A percentile compares a stretch with the other conserved stretches of the same genome.
These are phyloP conservation scores for Aureobasidium sp. DNA, from an alignment of 2,329 filamentous ascomycete genomes.

Conservation along the genomic window DNA sequence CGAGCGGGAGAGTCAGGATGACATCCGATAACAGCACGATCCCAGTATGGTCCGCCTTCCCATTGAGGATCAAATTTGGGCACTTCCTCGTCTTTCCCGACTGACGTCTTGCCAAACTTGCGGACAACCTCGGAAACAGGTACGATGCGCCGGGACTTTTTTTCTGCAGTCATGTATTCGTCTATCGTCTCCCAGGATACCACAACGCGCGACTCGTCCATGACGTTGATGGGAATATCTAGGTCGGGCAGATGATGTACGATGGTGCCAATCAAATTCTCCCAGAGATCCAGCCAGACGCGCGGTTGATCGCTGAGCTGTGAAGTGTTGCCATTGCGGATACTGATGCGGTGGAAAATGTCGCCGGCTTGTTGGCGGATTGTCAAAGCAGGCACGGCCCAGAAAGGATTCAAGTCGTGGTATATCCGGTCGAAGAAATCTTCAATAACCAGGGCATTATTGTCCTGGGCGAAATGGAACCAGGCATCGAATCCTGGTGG, in stretches of 20 bases:
- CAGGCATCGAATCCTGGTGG: constrained; percentile 43
- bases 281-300: constrained; percentile 35
- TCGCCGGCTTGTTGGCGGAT: constrained; percentile 34
- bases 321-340: constrained; percentile 31
- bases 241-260: constrained; percentile 35
- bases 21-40: constrained; percentile 34
- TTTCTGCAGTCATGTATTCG: constrained; percentile 29
- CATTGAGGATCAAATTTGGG: constrained; percentile 26
- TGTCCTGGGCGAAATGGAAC: constrained; percentile 36
- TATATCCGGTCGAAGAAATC: constrained; percentile 45
- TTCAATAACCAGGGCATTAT: constrained; percentile 38
- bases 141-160: constrained; percentile 22
- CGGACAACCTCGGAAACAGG: constrained; percentile 24
- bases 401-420: constrained; percentile 41
- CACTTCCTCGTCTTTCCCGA: constrained; percentile 22
- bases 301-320: constrained; percentile 12
- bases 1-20: constrained; percentile 30
- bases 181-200: constrained; percentile 40
- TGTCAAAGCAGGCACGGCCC: constrained; percentile 35
- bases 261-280: constrained; percentile 31
- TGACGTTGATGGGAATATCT: constrained; percentile 39
- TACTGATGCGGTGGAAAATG: constrained; percentile 30
- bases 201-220: constrained; percentile 41
- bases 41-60: constrained; percentile 32
- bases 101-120: constrained; percentile 19